Percentiles rank a stretch among this genome's conserved stretches.
Evolutionary conservation across 2,329 filamentous ascomycete species (phyloP).

Genomic region (Ilyonectria destructans): DNA sequence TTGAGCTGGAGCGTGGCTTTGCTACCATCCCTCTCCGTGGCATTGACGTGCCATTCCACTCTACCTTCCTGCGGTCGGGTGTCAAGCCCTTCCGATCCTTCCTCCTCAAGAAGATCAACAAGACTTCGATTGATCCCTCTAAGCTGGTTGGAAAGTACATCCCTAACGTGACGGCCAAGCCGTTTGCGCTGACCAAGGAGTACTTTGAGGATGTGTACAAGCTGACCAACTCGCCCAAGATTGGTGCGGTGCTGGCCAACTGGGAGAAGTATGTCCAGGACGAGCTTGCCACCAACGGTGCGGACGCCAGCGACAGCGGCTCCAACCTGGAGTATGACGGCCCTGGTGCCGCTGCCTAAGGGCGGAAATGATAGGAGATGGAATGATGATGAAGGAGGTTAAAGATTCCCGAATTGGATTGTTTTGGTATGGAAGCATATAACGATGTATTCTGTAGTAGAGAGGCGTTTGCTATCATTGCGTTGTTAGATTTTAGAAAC

Average conservation of each 20-base stretch:
- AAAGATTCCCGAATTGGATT: slow-evolving; percentile 42
- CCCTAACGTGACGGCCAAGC: slow-evolving; percentile 96
- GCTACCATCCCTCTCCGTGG: slow-evolving; percentile 97
- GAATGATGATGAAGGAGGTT: slow-evolving; percentile 46
- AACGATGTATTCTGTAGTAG: slow-evolving; percentile 48
- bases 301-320: slow-evolving; percentile 57
- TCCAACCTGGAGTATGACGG: slow-evolving; percentile 61
- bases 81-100: slow-evolving; percentile 99
- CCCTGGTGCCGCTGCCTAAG: slow-evolving; percentile 59
- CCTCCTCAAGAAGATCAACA: slow-evolving; percentile 99
- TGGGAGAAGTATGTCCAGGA: slow-evolving; percentile 81
- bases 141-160: slow-evolving; percentile 99
- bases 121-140: slow-evolving; percentile 96
- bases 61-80: slow-evolving; percentile 95
- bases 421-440: slow-evolving; percentile 46
- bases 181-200: slow-evolving; percentile 96
- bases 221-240: slow-evolving; percentile 87
- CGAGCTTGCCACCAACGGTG: slow-evolving; percentile 57
- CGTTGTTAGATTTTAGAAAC: slow-evolving; percentile 41
- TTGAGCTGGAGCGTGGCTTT: slow-evolving; percentile 94
- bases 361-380: slow-evolving; percentile 38
- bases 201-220: slow-evolving; percentile 99
- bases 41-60: slow-evolving; percentile 99
- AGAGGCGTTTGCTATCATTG: slow-evolving; percentile 46
- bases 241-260: slow-evolving; percentile 87